Evolutionary conservation across 768 basidiomycete genomes (phyloP), one percentile per base, ranked within the genome.

Genomic region (Tylopilus subfusipes): DNA sequence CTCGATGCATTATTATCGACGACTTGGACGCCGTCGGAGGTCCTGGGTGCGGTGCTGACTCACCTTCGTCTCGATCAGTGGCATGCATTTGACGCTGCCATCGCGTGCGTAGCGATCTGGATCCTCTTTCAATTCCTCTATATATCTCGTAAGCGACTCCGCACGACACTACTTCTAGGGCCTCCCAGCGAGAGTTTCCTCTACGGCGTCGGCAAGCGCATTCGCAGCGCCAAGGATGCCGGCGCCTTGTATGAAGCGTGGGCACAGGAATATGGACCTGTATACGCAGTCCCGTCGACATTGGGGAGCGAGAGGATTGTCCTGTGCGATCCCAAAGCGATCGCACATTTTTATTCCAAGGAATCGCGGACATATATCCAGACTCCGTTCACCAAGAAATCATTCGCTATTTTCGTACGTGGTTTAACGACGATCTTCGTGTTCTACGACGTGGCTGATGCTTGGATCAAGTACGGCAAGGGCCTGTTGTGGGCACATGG

Each of bases 281-380:
- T 42, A 11, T 68, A 62, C 14, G 42, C 33, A 3, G 42, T 59
- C 9, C 62, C 67, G 7, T 56, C 56, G 14, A 43, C 57, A 3
- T 18, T 68, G 10, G 58, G 66, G 3, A 30, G 16, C 3, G 34
- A 38, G 12, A 44, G 25, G 27, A 47, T 68, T 22, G 14, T 68
- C 7, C 30, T 68, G 14, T 69, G 72, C 39, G 81, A 81, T 56
- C 76, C 76, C 3, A 82, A 77, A 45, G 59, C 63, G 3, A 61
- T 64, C 24, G 40, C 63, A 10, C 59, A 64, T 33, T 54, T 50
- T 4, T 44, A 56, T 31, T 27, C 53, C 16, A 58, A 58, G 5
- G 59, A 64, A 7, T 44, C 52, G 3, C 50, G 64, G 13, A 72
- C 69, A 0, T 84, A 84, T 56, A 64, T 75, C 0, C 76, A 76